Base-by-base conservation (phyloP, 2,329 filamentous ascomycete genomes). In the Allantophomopsis lycopodina region DNA sequence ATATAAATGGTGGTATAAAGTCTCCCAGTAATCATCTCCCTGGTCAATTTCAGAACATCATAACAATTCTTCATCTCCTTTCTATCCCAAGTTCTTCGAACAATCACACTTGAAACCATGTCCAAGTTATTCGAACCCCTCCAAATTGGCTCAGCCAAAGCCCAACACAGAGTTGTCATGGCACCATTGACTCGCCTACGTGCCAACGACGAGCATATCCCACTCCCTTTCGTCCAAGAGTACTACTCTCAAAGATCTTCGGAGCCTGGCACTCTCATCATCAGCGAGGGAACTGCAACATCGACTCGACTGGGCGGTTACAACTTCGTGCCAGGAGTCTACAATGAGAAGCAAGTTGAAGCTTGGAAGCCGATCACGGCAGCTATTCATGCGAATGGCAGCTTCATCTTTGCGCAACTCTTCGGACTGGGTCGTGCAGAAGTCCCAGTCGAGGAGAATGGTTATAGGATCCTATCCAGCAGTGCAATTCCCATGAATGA, bases 321-420 rank as follows among this genome's bases (percentile, higher is more conserved):
- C 46, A 46, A 59, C 21, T 64, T 68, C 46, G 60, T 66, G 4
- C 72, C 73, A 0, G 69, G 68, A 2, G 65, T 76, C 47, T 74
- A 62, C 50, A 66, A 51, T 37, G 54, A 61, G 2, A 60, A 58
- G 21, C 71, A 74, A 47, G 59, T 71, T 37, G 61, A 60, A 2
- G 67, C 61, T 1, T 78, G 73, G 73, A 68, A 65, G 42, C 57
- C 62, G 39, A 59, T 78, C 35, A 71, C 68, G 1, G 62, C 68
- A 40, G 68, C 64, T 2, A 71, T 78, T 5, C 72, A 78, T 54
- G 60, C 60, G 32, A 72, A 73, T 49, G 69, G 68, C 21, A 64
- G 61, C 32, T 65, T 62, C 47, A 70, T 76, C 45, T 76, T 65
- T 54, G 50, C 64, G 5, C 74, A 79, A 51, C 58, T 79, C 2